Conservation (phyloP, 2,329 filamentous ascomycete species). For the Ophiocordyceps camponoti-saundersi region DNA sequence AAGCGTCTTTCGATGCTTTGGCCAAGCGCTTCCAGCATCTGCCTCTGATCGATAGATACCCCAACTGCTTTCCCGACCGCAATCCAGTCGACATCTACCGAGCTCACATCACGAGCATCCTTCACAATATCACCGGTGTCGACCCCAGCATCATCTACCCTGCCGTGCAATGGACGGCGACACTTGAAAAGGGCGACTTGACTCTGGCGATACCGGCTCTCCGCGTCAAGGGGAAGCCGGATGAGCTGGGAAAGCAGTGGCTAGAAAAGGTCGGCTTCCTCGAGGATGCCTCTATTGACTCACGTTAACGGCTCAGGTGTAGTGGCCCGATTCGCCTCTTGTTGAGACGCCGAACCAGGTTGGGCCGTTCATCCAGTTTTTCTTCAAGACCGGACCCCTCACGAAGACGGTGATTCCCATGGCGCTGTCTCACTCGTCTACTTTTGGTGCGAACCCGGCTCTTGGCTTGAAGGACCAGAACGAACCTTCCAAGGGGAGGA, state of each 20-base stretch:
- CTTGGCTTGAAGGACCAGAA: conserved; percentile 3
- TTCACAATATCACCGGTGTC: conserved; percentile 3
- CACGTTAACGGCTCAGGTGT: background rate
- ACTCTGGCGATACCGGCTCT: conserved; percentile 3
- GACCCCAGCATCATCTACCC: conserved; percentile 3
- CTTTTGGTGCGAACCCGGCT: conserved; percentile 2
- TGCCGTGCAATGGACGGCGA: conserved; percentile 3
- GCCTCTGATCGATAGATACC: conserved; percentile 2
- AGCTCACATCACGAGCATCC: conserved; percentile 3
- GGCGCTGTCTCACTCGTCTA: conserved; percentile 2
- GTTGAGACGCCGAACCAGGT: conserved; percentile 3
- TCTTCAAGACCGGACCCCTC: conserved; percentile 2
- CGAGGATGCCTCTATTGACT: too few relatives aligned
- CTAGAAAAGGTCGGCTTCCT: conserved; percentile 2
- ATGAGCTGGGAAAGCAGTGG: conserved; percentile 3
- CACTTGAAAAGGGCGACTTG: conserved; percentile 3
- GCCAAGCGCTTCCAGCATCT: conserved; percentile 1
- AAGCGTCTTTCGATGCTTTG: conserved; percentile 2
- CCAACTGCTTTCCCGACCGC: conserved; percentile 3
- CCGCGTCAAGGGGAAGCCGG: conserved; percentile 3
- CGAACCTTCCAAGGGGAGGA: conserved; percentile 1
- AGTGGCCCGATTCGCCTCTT: conserved; percentile 4
- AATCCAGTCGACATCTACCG: conserved; percentile 4
- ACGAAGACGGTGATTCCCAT: conserved; percentile 3
- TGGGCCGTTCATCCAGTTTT: conserved; percentile 3